Base-by-base conservation (phyloP, 805 yeast species). In the Metschnikowia hibisci region DNA sequence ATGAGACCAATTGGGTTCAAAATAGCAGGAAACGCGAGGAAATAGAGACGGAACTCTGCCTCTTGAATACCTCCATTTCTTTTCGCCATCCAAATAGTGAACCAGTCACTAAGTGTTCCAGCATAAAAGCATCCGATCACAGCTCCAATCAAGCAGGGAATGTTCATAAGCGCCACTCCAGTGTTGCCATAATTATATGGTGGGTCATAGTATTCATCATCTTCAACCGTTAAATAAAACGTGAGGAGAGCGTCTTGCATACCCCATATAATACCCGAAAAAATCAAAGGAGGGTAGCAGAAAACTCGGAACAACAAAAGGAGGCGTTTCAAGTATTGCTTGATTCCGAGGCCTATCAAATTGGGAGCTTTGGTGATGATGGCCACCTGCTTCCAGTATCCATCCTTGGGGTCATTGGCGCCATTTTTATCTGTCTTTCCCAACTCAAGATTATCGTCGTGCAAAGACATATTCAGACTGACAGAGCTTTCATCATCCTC, bases 221-320 rank as follows among this genome's bases (percentile, higher is more conserved):
- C 89, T 57, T 83, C 86, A 9, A 86, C 77, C 2, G 90, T 84
- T 48, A 85, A 61, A 60, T 84, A 85, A 54, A 85, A 84, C 0
- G 90, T 78, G 50, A 84, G 70, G 56, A 83, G 81, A 0, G 88
- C 85, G 57, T 83, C 88, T 60, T 84, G 91, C 45, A 80, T 69
- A 34, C 91, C 91, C 91, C 91, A 85, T 50, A 84, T 78, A n/a
- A 81, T 46, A 39, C 87, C 87, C 2, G 85, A 78, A 18, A 78
- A 64, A 53, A 82, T 64, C 11, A 80, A 82, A 2, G 86, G 84
- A 2, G 87, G 87, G 56, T 79, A 80, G 50, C 69, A 66, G 50
- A 81, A 78, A 57, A 81, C 82, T 50, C 78, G 71, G 47, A 79
- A 60, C 59, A 77, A 76, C 46, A 72, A 55, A 12, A 62, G 43